These are phyloP conservation scores for Acanthamoeba triangularis DNA, from an alignment of 208 protist species.

Conservation along the genomic window DNA sequence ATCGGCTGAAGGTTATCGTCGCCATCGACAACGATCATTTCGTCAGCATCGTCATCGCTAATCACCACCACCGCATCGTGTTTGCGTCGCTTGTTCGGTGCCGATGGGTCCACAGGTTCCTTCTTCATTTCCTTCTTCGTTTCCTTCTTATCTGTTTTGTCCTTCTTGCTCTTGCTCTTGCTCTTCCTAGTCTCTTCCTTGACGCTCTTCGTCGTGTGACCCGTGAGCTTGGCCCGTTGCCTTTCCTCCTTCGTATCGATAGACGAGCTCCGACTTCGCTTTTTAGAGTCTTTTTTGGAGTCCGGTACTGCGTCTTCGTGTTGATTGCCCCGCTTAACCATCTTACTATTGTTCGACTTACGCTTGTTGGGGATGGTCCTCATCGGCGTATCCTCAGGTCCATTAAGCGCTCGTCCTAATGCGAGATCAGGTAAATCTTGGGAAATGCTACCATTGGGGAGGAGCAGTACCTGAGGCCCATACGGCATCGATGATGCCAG, in stretches of 20 bases:
- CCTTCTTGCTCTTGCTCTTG: background rate
- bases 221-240: background rate
- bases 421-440: no score
- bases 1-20: background rate
- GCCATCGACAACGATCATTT: background rate
- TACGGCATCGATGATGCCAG: conserved; percentile 17
- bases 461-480: background rate
- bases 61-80: background rate
- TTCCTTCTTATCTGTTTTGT: background rate
- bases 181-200: background rate
- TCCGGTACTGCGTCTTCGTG: background rate
- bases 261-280: background rate
- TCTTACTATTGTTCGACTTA: background rate
- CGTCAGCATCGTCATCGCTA: no score
- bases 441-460: background rate
- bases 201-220: background rate
- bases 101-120: no score
- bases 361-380: background rate
- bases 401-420: background rate
- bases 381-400: background rate
- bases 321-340: background rate
- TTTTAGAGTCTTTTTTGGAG: background rate
- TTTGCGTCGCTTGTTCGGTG: background rate
- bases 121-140: background rate
- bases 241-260: background rate